These are phyloP conservation scores for Solanum aculeatissimum DNA, from an alignment of 305 asterid genomes.

Conservation along the genomic window DNA sequence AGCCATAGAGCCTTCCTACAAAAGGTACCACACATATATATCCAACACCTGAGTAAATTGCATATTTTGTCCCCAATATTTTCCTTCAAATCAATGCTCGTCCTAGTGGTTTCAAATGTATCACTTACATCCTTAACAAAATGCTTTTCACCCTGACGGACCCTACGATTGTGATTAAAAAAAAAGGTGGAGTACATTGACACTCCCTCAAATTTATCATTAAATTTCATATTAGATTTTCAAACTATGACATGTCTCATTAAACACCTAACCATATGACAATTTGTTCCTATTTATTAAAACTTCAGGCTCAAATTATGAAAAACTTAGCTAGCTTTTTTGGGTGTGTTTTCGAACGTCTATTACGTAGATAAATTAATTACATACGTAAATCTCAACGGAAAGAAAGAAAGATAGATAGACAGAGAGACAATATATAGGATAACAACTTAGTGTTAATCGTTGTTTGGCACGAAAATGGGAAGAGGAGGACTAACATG, in stretches of 20 bases:
- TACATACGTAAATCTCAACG: not conserved
- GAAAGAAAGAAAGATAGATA: not conserved
- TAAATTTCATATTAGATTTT: not conserved
- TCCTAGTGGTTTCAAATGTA: not conserved
- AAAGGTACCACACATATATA: not conserved
- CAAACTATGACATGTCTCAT: not conserved
- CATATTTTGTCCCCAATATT: not conserved
- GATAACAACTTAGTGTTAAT: not conserved
- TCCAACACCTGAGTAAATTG: not conserved
- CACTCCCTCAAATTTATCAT: not conserved
- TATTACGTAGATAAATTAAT: no score
- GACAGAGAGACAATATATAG: not conserved
- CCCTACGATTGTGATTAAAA: not conserved
- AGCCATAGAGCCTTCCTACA: not conserved
- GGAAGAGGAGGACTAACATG: constrained; percentile 18
- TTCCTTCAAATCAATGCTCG: not conserved
- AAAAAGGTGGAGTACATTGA: not conserved
- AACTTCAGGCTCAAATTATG: not conserved
- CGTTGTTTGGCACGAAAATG: not conserved
- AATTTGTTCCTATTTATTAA: not conserved
- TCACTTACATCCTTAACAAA: not conserved
- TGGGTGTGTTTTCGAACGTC: not conserved
- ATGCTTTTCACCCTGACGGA: not conserved
- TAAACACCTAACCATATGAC: not conserved
- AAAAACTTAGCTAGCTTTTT: not conserved